Evolutionary conservation across 176 grass and related monocot genomes (phyloP).

Genomic region (Carex pumila): DNA sequence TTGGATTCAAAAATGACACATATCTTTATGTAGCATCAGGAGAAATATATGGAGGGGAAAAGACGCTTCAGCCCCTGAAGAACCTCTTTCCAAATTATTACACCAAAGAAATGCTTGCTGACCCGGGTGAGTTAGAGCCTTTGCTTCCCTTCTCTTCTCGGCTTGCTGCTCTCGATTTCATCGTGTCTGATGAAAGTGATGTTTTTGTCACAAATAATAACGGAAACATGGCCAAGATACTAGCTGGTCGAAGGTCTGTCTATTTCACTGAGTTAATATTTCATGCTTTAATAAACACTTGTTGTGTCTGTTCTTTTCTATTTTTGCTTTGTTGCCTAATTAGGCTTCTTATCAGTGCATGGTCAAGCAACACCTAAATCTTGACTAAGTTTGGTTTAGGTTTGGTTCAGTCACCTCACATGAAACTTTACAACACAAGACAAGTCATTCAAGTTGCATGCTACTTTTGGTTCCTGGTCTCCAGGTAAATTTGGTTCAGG

Average conservation of each 20-base stretch:
- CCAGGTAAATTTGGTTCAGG: background rate
- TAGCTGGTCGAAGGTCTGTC: constrained; percentile 72
- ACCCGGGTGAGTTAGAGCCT: constrained; percentile 48
- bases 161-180: constrained; percentile 83
- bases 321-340: background rate
- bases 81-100: constrained; percentile 84
- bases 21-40: constrained; percentile 86
- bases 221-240: constrained; percentile 96
- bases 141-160: constrained; percentile 74
- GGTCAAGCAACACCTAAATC: no score
- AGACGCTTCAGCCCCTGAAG: constrained; percentile 61
- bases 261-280: background rate
- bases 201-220: constrained; percentile 95
- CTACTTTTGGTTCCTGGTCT: background rate
- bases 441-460: background rate
- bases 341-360: background rate
- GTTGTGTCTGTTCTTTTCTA: background rate
- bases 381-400: background rate
- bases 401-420: background rate
- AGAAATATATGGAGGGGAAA: constrained; percentile 93
- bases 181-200: constrained; percentile 78
- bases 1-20: constrained; percentile 75
- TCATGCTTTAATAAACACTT: background rate
- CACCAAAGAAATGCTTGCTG: constrained; percentile 80
- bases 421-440: background rate